phyloP scores from a whole-genome alignment of 2,329 filamentous ascomycete genomes.

The Emmonsiellopsis sp. region DNA sequence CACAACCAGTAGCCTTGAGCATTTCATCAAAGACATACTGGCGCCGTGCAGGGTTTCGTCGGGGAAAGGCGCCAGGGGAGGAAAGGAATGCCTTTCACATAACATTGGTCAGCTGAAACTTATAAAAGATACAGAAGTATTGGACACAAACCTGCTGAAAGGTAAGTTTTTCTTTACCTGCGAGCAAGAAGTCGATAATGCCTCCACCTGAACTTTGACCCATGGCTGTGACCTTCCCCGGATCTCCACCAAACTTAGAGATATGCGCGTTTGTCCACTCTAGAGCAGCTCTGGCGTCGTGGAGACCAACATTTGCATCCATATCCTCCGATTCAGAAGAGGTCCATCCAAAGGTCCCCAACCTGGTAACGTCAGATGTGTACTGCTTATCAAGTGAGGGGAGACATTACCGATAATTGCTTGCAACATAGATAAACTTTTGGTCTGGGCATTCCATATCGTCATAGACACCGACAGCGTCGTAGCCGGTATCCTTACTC shows the following conservation, averaged over 20 bases:
- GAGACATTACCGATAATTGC: slow-evolving; percentile 6
- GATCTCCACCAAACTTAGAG: slow-evolving; percentile 8
- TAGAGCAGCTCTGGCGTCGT: slow-evolving; percentile 5
- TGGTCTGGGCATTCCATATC: not conserved
- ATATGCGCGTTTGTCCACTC: slow-evolving; percentile 7
- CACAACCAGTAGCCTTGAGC: slow-evolving; percentile 7
- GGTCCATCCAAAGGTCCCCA: slow-evolving; percentile 8
- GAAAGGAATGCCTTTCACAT: slow-evolving; percentile 7
- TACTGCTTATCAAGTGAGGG: not conserved
- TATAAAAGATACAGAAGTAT: not conserved
- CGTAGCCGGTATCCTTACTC: slow-evolving; percentile 2
- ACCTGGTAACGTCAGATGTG: not conserved
- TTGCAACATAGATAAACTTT: slow-evolving; percentile 9
- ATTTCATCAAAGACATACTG: slow-evolving; percentile 6
- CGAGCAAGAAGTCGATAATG: slow-evolving; percentile 5
- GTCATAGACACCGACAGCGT: slow-evolving; percentile 2
- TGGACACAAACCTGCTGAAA: not conserved
- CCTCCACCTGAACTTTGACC: slow-evolving; percentile 5
- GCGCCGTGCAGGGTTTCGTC: slow-evolving; percentile 2
- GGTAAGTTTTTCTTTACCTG: not conserved
- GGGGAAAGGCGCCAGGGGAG: slow-evolving; percentile 6
- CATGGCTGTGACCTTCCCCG: slow-evolving; percentile 5
- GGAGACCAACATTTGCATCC: slow-evolving; percentile 7
- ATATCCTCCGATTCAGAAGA: slow-evolving; percentile 3
- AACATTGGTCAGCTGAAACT: not conserved